phyloP scores from a whole-genome alignment of 768 basidiomycete species.

The Cystobasidium onofrii region DNA sequence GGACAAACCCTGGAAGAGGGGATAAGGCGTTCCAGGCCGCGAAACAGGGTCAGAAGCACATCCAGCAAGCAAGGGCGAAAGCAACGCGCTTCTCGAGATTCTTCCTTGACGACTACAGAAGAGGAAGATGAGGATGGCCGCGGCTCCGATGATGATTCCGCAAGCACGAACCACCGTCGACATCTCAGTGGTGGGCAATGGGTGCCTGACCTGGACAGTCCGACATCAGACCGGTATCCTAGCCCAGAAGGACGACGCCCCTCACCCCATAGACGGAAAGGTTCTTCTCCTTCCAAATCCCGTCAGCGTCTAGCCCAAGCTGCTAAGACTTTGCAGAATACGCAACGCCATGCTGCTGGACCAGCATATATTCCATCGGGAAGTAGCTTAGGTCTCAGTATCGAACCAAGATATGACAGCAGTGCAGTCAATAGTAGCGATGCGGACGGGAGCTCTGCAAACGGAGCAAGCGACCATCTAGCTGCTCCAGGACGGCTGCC shows the following conservation, averaged over 20 bases:
- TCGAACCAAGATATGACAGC: background rate
- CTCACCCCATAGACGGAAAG: background rate
- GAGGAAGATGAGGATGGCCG: constrained; percentile 20
- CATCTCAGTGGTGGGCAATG: background rate
- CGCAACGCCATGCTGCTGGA: background rate
- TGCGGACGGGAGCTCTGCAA: background rate
- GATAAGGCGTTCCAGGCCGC: background rate
- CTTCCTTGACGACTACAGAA: background rate
- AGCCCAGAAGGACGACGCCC: constrained; percentile 3
- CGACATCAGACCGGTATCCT: background rate
- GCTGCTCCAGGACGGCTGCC: background rate
- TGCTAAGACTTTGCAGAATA: background rate
- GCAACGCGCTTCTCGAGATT: background rate
- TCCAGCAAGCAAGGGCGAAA: background rate
- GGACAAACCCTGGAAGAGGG: background rate
- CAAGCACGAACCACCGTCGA: background rate
- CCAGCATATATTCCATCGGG: background rate
- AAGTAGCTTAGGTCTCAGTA: background rate
- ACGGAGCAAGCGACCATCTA: background rate
- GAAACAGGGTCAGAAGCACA: background rate
- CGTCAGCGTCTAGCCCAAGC: background rate
- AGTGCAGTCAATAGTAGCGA: constrained; percentile 1
- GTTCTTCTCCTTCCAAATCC: background rate
- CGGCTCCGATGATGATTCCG: background rate
- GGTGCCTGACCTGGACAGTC: constrained; percentile 1